A percentile compares a stretch with the other conserved stretches of the same genome.
Evolutionary conservation across 129 eudicot genomes (phyloP).

Genomic region (Centella asiatica): DNA sequence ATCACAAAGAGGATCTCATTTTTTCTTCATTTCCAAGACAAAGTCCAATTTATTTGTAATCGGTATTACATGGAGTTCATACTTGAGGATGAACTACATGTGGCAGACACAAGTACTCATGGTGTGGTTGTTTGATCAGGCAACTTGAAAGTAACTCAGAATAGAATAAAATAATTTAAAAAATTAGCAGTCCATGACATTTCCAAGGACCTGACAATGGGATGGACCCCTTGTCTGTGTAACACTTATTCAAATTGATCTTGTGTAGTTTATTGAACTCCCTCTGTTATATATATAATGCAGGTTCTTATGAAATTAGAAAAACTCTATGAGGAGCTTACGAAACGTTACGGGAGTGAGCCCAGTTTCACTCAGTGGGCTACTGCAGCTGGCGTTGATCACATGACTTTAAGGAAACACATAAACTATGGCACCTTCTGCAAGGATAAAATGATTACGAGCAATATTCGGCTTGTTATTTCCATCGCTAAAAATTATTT

Average conservation of each 20-base stretch:
- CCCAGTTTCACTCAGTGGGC: slow-evolving; percentile 87
- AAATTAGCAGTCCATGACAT: background rate
- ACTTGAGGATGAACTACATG: background rate
- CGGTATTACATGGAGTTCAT: background rate
- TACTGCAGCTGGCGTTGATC: slow-evolving; percentile 71
- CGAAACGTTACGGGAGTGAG: slow-evolving; percentile 45
- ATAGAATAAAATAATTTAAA: background rate
- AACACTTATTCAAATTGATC: background rate
- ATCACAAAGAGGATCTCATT: no score
- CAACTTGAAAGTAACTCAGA: background rate
- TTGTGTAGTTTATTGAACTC: background rate
- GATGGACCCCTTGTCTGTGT: background rate
- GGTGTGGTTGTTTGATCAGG: background rate
- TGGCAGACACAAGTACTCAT: background rate
- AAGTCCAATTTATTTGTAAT: background rate
- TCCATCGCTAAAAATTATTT: slow-evolving; percentile 84
- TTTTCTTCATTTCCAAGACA: no score
- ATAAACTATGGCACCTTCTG: slow-evolving; percentile 64
- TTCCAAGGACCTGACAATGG: background rate
- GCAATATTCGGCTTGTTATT: slow-evolving; percentile 88
- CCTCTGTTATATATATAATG: slow-evolving; percentile 2
- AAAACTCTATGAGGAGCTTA: slow-evolving; percentile 43
- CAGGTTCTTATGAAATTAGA: slow-evolving; percentile 80
- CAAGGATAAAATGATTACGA: slow-evolving; percentile 87
- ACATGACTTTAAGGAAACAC: slow-evolving; percentile 50